Evolutionary conservation across 1,284 basidiomycete genomes (phyloP), one percentile per base, ranked within the genome.

Genomic region (Ustilago loliicola): DNA sequence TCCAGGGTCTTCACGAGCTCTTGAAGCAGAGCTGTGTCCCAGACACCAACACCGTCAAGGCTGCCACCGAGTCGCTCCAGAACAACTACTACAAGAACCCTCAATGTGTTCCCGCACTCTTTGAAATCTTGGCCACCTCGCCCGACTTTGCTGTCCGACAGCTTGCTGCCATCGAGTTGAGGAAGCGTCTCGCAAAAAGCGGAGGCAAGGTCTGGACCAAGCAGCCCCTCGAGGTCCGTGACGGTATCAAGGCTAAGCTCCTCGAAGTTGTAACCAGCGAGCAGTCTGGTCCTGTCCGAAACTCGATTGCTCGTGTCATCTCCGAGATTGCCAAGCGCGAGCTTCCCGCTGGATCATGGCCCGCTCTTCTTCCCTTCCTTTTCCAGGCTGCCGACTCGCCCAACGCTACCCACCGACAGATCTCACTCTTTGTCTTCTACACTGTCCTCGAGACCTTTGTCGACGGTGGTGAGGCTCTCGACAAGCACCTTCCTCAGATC

Each of bases 91-190:
- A 95, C 91, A 96, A 94, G 89, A 91, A 92, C 85, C 90, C 95
- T 19, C 89, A 90, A 88, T 97, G 94, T 86, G 94, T 99, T 72
- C 91, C 96, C 58, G 95, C 94, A 30, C 91, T 99, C 42, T 94
- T 94, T 74, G 92, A 92, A 85, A 94, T 98, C 85, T 90, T 96
- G 62, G 92, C 93, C 36, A 93, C 91, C 83, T 93, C 93, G 32
- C 93, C 93, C 21, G 93, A 96, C 87, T 87, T 82, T n/a, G 77
- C 76, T 21, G 92, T 98, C 72, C 94, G 96, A 64, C 97, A 99
- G 91, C 91, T 99, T 25, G 94, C 96, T 57, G 95, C 96, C n/a
- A 96, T 99, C 67, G 97, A 99, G 88, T 90, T 98, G 84, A 90
- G 97, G 80, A 99, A 99, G 89, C 93, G 96, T 72, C 90, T 99